These are phyloP conservation scores for Metarhizium robertsii DNA, from an alignment of 2,329 filamentous ascomycete genomes.

Conservation along the genomic window DNA sequence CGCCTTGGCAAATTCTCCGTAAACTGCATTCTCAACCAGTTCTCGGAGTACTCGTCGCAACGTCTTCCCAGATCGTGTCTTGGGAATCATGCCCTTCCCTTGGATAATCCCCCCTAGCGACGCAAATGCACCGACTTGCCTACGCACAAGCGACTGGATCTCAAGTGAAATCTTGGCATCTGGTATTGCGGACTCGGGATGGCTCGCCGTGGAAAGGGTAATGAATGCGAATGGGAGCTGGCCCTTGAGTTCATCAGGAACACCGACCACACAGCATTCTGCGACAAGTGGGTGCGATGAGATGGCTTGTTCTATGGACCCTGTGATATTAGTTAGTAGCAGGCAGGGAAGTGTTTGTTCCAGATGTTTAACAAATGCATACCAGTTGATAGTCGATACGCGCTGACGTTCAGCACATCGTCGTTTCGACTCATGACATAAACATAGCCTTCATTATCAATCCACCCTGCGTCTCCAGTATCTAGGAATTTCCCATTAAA, in stretches of 20 bases:
- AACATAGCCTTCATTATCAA: conserved; percentile 64
- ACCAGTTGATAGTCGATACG: conserved; percentile 84
- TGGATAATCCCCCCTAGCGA: conserved; percentile 78
- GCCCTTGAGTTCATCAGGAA: conserved; percentile 80
- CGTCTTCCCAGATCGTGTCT: conserved; percentile 88
- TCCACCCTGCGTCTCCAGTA: conserved; percentile 81
- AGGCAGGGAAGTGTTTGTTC: no score
- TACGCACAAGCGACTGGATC: conserved; percentile 63
- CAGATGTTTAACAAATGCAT: conserved; percentile 9
- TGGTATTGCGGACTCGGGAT: conserved; percentile 41
- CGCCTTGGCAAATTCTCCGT: conserved; percentile 61
- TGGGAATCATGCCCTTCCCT: conserved; percentile 82
- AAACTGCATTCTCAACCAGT: conserved; percentile 71
- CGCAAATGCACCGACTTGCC: conserved; percentile 81
- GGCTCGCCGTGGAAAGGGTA: conserved; percentile 37
- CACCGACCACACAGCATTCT: conserved; percentile 78
- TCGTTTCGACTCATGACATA: conserved; percentile 60
- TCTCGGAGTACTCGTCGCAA: conserved; percentile 73
- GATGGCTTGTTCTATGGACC: conserved; percentile 64
- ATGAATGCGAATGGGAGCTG: conserved; percentile 89
- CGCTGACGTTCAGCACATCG: conserved; percentile 93
- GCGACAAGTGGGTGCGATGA: conserved; percentile 69
- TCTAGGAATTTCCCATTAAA: conserved; percentile 80
- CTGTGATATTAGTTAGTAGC: no score
- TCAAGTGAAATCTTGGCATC: conserved; percentile 40